phyloP scores from a whole-genome alignment of 345 rosid species.

The Salix udensis region DNA sequence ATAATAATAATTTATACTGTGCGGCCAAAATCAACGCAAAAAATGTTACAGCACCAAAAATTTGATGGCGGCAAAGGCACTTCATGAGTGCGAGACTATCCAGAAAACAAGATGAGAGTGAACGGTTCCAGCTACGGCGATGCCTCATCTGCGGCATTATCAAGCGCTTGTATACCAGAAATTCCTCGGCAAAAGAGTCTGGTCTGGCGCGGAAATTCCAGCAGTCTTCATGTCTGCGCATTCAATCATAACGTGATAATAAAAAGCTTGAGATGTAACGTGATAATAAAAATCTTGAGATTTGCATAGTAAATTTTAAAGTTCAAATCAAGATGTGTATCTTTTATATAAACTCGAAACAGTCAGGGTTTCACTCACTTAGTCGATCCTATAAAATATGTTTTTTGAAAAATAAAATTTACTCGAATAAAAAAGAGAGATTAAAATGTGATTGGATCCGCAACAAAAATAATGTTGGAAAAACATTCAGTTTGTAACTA shows the following conservation, averaged over 20 bases:
- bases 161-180: constrained; percentile 56
- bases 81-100: constrained; percentile 1
- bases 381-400: too few relatives aligned
- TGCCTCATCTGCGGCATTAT: constrained; percentile 23
- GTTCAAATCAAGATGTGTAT: fast-evolving
- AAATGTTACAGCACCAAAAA: not conserved
- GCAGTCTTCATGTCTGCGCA: constrained; percentile 78
- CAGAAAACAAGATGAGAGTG: not conserved
- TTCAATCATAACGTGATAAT: not conserved
- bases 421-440: too few relatives aligned
- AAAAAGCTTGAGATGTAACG: too few relatives aligned
- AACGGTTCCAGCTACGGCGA: constrained; percentile 14
- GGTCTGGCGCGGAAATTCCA: constrained; percentile 61
- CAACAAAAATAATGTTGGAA: too few relatives aligned
- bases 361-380: fast-evolving
- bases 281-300: too few relatives aligned
- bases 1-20: not conserved
- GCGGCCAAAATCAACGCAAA: not conserved
- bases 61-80: not conserved
- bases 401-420: too few relatives aligned
- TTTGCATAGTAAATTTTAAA: fast-evolving
- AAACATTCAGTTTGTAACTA: too few relatives aligned
- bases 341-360: fast-evolving
- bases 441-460: too few relatives aligned
- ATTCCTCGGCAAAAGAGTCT: constrained; percentile 75